phyloP scores from a whole-genome alignment of 2,329 filamentous ascomycete genomes.

The Aspergillus quadricinctus region DNA sequence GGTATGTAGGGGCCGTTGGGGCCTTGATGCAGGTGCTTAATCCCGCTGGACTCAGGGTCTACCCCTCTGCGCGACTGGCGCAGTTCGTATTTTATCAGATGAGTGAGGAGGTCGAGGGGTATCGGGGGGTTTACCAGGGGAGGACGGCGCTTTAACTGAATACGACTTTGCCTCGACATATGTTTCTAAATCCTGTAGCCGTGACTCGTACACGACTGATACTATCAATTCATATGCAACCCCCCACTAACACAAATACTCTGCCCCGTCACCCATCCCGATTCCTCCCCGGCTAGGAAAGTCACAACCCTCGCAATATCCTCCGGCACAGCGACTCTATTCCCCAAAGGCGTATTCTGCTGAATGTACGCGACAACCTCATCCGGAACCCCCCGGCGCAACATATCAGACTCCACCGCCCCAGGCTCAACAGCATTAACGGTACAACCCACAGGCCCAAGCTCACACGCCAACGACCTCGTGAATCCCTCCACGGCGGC shows the following conservation, averaged over 20 bases:
- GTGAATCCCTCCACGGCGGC: slow-evolving; percentile 6
- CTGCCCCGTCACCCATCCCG: slow-evolving; percentile 7
- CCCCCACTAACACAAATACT: slow-evolving; percentile 3
- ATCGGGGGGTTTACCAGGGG: slow-evolving; percentile 37
- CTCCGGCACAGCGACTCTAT: not conserved
- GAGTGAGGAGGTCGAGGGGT: slow-evolving; percentile 33
- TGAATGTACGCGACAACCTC: not conserved
- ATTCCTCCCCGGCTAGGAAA: slow-evolving; percentile 1
- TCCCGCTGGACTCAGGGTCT: slow-evolving; percentile 31
- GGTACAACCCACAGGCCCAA: not conserved
- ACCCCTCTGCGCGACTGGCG: slow-evolving; percentile 34
- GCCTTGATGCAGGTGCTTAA: slow-evolving; percentile 37
- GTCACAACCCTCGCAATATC: slow-evolving; percentile 4
- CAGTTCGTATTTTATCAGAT: slow-evolving; percentile 41
- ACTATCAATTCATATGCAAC: not conserved
- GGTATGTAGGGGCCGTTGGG: slow-evolving; percentile 40
- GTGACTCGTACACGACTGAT: too few relatives aligned
- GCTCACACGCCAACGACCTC: slow-evolving; percentile 2
- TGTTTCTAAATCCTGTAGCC: too few relatives aligned
- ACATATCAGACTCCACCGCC: not conserved
- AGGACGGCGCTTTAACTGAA: not conserved
- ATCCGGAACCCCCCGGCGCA: not conserved
- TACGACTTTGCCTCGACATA: too few relatives aligned
- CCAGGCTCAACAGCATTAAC: slow-evolving; percentile 7
- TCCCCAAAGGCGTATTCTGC: slow-evolving; percentile 4